phyloP scores from a whole-genome alignment of 495 filamentous ascomycete genomes.

The Lasiosphaeria miniovina region DNA sequence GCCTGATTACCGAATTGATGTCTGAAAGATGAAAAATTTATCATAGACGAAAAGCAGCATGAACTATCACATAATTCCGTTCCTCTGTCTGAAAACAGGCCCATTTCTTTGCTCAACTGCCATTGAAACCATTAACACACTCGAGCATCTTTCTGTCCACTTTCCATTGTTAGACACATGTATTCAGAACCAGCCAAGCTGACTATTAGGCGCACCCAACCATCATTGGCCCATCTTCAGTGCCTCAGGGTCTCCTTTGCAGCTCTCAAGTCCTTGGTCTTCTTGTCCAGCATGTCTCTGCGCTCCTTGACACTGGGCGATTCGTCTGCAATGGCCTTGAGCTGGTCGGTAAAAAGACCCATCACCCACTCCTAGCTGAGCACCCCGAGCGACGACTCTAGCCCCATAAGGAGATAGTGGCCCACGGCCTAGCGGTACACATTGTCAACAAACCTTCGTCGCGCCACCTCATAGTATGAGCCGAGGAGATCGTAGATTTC shows the following conservation, averaged over 20 bases:
- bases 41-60: too few species aligned
- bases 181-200: too few species aligned
- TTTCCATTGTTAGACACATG: too few species aligned
- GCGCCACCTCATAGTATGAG: slow-evolving; percentile 60
- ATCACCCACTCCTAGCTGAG: slow-evolving; percentile 36
- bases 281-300: slow-evolving; percentile 24
- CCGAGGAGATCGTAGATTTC: slow-evolving; percentile 58
- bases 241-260: slow-evolving; percentile 28
- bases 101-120: too few species aligned
- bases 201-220: too few species aligned
- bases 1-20: too few species aligned
- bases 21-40: too few species aligned
- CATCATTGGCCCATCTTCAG: too few species aligned
- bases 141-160: too few species aligned
- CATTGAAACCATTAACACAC: too few species aligned
- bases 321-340: slow-evolving; percentile 38
- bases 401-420: slow-evolving; percentile 32
- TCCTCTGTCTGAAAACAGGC: too few species aligned
- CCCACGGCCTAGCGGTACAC: slow-evolving; percentile 41
- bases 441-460: slow-evolving; percentile 56
- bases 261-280: slow-evolving; percentile 27
- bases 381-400: slow-evolving; percentile 28
- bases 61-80: too few species aligned
- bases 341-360: slow-evolving; percentile 26
- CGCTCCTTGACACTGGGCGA: slow-evolving; percentile 19